Base-by-base conservation (phyloP, 139 green algal species). In the Eudorina sp. region DNA sequence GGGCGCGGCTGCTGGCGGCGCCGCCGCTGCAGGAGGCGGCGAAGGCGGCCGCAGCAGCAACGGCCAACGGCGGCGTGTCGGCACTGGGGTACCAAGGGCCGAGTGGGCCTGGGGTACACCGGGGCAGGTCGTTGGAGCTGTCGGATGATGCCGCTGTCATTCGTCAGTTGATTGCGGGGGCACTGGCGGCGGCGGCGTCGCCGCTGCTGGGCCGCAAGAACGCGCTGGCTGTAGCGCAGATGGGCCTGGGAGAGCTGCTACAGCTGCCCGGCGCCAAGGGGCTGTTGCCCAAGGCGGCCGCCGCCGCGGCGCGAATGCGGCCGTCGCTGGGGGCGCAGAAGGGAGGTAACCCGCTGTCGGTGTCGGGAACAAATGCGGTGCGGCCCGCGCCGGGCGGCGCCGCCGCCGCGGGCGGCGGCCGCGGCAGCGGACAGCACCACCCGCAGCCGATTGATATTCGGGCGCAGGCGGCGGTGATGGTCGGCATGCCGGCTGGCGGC, bases 181-280 rank as follows among this genome's bases (percentile, higher is more conserved):
- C 81, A 1, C 43, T 87, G 31, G 81, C 81, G 23, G 81, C 81
- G 8, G 81, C 81, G 27, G 81, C 81, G n/a, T 69, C 81, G 45
- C 81, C 81, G 0, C 34, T 87, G 27, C 23, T 87, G 16, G 81
- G 81, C 34, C 64, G 64, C 16, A 78, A 73, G 40, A 69, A 68
- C 8, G 81, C 81, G 21, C 45, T 87, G 45, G 81, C 81, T 3
- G 31, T 87, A 31, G 81, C 81, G 19, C 45, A 75, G 45, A 36
- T 87, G 31, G 64, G 81, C 1, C 34, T 87, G 43, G 81, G 62
- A 2, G 43, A 60, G 40, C 29, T 41, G 36, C 27, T 76, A 45
- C 41, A 53, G 60, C 18, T 25, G 55, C 40, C 55, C 7, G 41
- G 14, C 1, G 48, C 29, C 48, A 60, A 60, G 2, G 16, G 9